These are phyloP conservation scores for Sutorius australiensis DNA, from an alignment of 768 basidiomycete species.

Conservation along the genomic window DNA sequence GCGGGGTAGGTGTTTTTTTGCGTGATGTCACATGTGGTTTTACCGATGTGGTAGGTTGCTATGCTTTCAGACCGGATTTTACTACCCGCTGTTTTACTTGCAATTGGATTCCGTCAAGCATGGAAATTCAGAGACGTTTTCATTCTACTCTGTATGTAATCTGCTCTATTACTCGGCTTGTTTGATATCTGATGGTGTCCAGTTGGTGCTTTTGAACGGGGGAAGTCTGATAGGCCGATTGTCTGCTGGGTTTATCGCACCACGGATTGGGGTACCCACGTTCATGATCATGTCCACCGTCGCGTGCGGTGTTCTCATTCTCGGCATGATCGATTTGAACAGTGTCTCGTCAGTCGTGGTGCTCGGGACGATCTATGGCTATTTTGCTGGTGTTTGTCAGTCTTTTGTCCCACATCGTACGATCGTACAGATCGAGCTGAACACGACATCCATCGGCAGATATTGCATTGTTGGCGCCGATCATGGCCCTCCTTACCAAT, in stretches of 20 bases:
- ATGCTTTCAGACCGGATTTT: slow-evolving; percentile 38
- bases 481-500: slow-evolving; percentile 42
- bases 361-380: slow-evolving; percentile 45
- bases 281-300: slow-evolving; percentile 35
- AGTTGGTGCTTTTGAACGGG: slow-evolving; percentile 54
- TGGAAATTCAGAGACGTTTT: slow-evolving; percentile 42
- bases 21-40: background rate
- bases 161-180: background rate
- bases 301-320: slow-evolving; percentile 36
- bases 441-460: slow-evolving; percentile 19
- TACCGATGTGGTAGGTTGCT: slow-evolving; percentile 8
- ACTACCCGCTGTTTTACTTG: slow-evolving; percentile 53
- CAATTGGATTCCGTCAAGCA: slow-evolving; percentile 51
- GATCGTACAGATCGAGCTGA: background rate
- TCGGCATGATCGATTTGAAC: slow-evolving; percentile 42
- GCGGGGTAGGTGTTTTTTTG: slow-evolving; percentile 17
- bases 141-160: slow-evolving; percentile 50
- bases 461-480: slow-evolving; percentile 38
- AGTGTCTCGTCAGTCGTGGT: slow-evolving; percentile 34
- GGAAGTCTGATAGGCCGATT: slow-evolving; percentile 49
- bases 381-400: slow-evolving; percentile 44
- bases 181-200: background rate
- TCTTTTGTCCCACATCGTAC: background rate
- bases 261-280: slow-evolving; percentile 42
- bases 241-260: slow-evolving; percentile 42